Conservation (phyloP, 1,139 yeast species). For the Geotrichum reessii region DNA sequence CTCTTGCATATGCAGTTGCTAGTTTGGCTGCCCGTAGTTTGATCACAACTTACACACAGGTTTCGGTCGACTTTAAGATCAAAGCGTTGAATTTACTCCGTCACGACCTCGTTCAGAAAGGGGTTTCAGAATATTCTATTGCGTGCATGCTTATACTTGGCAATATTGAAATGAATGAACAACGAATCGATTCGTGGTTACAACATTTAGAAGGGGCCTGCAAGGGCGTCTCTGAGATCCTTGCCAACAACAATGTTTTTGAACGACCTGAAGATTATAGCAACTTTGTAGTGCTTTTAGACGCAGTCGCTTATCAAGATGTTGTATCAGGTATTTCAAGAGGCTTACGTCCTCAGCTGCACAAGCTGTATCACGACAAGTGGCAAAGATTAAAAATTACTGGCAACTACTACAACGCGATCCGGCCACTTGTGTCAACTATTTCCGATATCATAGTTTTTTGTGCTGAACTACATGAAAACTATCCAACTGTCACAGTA, state of each 20-base stretch:
- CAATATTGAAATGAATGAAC: slow-evolving; percentile 15
- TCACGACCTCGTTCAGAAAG: slow-evolving; percentile 11
- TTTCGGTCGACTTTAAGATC: slow-evolving; percentile 13
- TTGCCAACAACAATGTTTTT: slow-evolving; percentile 9
- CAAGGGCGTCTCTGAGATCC: slow-evolving; percentile 10
- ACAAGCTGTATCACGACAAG: slow-evolving; percentile 1
- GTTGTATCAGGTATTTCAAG: slow-evolving; percentile 1
- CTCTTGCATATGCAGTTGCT: slow-evolving; percentile 15
- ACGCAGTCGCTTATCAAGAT: slow-evolving; percentile 15
- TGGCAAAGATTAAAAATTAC: background rate
- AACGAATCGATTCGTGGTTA: slow-evolving; percentile 4
- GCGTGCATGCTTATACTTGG: slow-evolving; percentile 15
- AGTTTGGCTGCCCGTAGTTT: slow-evolving; percentile 11
- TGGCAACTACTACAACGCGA: background rate
- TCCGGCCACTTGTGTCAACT: slow-evolving; percentile 1
- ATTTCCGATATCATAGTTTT: slow-evolving; percentile 9
- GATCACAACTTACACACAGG: slow-evolving; percentile 6
- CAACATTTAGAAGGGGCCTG: slow-evolving; percentile 16
- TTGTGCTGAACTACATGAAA: slow-evolving; percentile 7
- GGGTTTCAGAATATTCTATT: slow-evolving; percentile 14
- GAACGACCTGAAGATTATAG: slow-evolving; percentile 1
- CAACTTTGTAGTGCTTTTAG: slow-evolving; percentile 7
- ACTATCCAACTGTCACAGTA: background rate
- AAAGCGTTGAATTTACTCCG: slow-evolving; percentile 12
- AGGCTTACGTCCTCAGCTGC: slow-evolving; percentile 6